Conservation (phyloP, 2,329 filamentous ascomycete genomes). For the Rutstroemia sp. region DNA sequence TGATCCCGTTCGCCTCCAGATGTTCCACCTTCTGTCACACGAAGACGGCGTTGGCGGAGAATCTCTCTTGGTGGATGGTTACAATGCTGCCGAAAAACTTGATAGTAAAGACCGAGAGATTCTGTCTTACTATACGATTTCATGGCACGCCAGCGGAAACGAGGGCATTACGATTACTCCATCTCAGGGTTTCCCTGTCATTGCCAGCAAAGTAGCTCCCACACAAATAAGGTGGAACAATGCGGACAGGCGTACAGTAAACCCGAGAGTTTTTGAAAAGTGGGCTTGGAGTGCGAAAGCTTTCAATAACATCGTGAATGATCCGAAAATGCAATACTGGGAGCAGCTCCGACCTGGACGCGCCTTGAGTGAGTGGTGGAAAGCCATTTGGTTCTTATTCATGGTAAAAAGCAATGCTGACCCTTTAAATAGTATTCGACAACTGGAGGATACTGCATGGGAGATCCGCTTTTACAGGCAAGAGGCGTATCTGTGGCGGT, state of each 20-base stretch:
- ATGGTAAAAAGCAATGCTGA: background rate
- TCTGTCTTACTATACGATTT: slow-evolving; percentile 51
- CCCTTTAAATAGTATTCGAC: slow-evolving; percentile 63
- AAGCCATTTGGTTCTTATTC: background rate
- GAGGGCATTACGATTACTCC: slow-evolving; percentile 74
- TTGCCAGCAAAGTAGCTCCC: slow-evolving; percentile 32
- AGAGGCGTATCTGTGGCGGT: slow-evolving; percentile 80
- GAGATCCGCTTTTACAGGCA: slow-evolving; percentile 72
- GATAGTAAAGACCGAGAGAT: slow-evolving; percentile 44
- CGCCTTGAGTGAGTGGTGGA: slow-evolving; percentile 55
- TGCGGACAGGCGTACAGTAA: slow-evolving; percentile 65
- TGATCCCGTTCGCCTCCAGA: slow-evolving; percentile 83
- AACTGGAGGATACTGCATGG: slow-evolving; percentile 95
- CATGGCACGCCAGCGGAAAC: slow-evolving; percentile 83
- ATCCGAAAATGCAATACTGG: slow-evolving; percentile 63
- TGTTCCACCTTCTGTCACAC: slow-evolving; percentile 86
- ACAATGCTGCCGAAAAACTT: slow-evolving; percentile 60
- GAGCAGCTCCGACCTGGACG: slow-evolving; percentile 73
- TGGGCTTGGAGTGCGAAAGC: slow-evolving; percentile 80
- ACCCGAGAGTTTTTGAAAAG: background rate
- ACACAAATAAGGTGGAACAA: slow-evolving; percentile 87
- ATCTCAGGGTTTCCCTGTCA: slow-evolving; percentile 60
- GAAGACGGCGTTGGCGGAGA: slow-evolving; percentile 62
- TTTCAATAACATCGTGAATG: slow-evolving; percentile 64
- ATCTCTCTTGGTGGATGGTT: slow-evolving; percentile 81